Evolutionary conservation across 768 basidiomycete genomes (phyloP), one percentile per base, ranked within the genome.

Genomic region (Boletellus sp.): DNA sequence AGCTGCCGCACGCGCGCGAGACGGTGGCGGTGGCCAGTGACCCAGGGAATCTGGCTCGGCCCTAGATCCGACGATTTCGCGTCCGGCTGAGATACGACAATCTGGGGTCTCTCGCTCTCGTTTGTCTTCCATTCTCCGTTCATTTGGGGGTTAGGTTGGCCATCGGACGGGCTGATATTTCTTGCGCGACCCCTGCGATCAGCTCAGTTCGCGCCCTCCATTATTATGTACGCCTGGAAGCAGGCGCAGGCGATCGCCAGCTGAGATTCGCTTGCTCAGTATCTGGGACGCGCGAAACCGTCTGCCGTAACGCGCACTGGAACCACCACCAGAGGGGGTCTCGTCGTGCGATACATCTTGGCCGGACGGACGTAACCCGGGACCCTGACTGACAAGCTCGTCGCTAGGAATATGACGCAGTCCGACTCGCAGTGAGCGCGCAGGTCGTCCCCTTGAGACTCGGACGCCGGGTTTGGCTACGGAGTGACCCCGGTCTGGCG

Each of bases 281-380:
- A 55, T 58, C 58, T 66, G 61, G 54, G 57, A 39, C 40, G 34
- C 39, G 45, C 42, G 48, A 51, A 51, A 40, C 47, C 51, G 40
- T 48, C 22, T 65, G 51, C 67, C 65, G 62, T 68, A 67, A 69
- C 38, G 52, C 54, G 53, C 22, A 31, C 41, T 47, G 40, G 43
- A 31, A 50, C 50, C 43, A 51, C 54, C 20, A 43, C 43, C 11
- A 9, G 7, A 15, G 48, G 22, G 43, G 33, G 42, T 28, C 28
- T 28, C 41, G 45, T 45, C 41, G 34, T 41, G 42, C 23, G 12
- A n/a, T 16, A 10, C 41, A 42, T 13, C 17, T 15, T 34, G 32
- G 17, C n/a, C 3, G 17, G 31, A 37, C 50, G 47, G 50, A 59
- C 60, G 61, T 62, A 57, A 62, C 39, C 26, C 26, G 44, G 41